phyloP scores from a whole-genome alignment of 2,329 filamentous ascomycete genomes.

The Hymenoscyphus albidus region DNA sequence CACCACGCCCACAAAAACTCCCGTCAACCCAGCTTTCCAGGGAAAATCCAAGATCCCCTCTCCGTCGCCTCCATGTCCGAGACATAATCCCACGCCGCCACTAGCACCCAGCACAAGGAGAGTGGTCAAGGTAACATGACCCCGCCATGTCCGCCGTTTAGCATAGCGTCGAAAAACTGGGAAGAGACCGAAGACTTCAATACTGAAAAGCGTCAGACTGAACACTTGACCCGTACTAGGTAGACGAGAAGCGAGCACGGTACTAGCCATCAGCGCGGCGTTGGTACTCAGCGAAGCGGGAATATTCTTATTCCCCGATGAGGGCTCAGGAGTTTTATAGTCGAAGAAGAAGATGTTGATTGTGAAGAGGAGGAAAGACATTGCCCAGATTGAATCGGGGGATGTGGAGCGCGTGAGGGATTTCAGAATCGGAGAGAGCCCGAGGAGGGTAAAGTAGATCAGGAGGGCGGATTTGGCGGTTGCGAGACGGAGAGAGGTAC shows the following conservation, averaged over 20 bases:
- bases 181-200: slow-evolving; percentile 95
- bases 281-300: slow-evolving; percentile 79
- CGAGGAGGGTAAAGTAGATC: slow-evolving; percentile 89
- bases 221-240: slow-evolving; percentile 93
- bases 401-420: slow-evolving; percentile 92
- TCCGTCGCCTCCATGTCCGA: slow-evolving; percentile 49
- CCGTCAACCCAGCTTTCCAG: slow-evolving; percentile 44
- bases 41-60: slow-evolving; percentile 47
- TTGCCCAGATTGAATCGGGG: slow-evolving; percentile 93
- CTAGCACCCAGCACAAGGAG: slow-evolving; percentile 75
- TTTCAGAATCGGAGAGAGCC: slow-evolving; percentile 91
- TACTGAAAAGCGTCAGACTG: slow-evolving; percentile 89
- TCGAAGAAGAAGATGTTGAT: slow-evolving; percentile 99
- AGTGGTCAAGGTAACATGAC: slow-evolving; percentile 73
- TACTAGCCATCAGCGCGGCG: slow-evolving; percentile 92
- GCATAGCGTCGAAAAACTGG: slow-evolving; percentile 95
- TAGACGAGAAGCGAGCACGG: slow-evolving; percentile 84
- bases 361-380: slow-evolving; percentile 86
- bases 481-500: slow-evolving; percentile 61
- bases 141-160: slow-evolving; percentile 73
- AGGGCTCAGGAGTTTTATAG: slow-evolving; percentile 61
- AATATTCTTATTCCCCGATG: slow-evolving; percentile 45
- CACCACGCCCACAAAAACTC: slow-evolving; percentile 71
- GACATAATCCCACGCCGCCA: slow-evolving; percentile 66
- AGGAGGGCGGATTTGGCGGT: slow-evolving; percentile 90